Evolutionary conservation across 129 eudicot genomes (phyloP).

Genomic region (Chrysanthemum seticuspe): DNA sequence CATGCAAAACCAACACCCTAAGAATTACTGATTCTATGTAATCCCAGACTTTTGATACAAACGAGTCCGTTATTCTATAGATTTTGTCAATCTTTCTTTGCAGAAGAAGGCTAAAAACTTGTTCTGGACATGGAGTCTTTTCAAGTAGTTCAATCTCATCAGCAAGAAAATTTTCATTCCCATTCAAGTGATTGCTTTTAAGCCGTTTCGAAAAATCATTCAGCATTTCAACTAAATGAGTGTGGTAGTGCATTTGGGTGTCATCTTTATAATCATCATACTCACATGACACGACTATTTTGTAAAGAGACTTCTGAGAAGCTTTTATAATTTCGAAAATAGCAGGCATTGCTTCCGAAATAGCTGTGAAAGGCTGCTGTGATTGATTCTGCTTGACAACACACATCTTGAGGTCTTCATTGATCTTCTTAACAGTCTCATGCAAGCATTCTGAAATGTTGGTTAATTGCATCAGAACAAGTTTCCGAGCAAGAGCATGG

Average conservation of each 20-base stretch:
- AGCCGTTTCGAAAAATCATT: neutral
- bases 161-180: neutral
- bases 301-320: constrained; percentile 4
- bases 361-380: constrained; percentile 1
- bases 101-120: neutral
- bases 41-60: constrained; percentile 7
- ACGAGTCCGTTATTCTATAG: neutral
- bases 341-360: neutral
- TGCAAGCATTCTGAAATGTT: neutral
- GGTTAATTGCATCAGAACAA: constrained; percentile 1
- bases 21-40: constrained; percentile 2
- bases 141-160: constrained; percentile 2
- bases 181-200: neutral
- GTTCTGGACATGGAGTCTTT: neutral
- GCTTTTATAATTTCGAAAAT: neutral
- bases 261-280: neutral
- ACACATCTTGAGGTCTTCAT: constrained; percentile 11
- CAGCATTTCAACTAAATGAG: neutral
- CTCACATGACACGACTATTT: neutral
- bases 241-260: neutral
- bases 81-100: constrained; percentile 1
- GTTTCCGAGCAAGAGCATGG: constrained; percentile 10
- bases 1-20: neutral
- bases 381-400: neutral
- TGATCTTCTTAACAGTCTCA: neutral